Evolutionary conservation across 2,329 filamentous ascomycete species (phyloP).

Genomic region (Diaporthe sp.): DNA sequence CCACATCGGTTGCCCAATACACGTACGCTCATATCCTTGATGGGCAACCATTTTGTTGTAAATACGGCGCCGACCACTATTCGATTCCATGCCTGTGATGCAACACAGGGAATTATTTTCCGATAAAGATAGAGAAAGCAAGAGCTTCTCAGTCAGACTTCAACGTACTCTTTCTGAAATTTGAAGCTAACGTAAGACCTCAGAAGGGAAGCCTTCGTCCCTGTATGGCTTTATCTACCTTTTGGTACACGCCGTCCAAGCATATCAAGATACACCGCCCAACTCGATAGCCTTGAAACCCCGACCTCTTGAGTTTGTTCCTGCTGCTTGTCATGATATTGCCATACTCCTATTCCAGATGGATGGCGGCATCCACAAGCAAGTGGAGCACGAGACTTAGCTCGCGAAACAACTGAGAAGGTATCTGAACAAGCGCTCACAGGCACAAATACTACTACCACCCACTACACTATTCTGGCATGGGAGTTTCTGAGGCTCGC

Average conservation of each 20-base stretch:
- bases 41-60: background rate
- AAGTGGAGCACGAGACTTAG: background rate
- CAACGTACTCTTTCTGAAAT: background rate
- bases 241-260: background rate
- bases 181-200: background rate
- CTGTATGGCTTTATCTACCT: background rate
- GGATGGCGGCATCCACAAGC: background rate
- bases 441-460: background rate
- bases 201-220: background rate
- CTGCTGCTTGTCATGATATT: background rate
- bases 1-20: background rate
- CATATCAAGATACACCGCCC: background rate
- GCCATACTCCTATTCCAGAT: background rate
- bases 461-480: background rate
- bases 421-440: background rate
- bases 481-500: background rate
- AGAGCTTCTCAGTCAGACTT: background rate
- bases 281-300: background rate
- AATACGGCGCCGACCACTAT: background rate
- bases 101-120: background rate
- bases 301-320: background rate
- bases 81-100: background rate
- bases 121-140: background rate
- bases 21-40: background rate
- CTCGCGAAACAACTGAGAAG: background rate